Evolutionary conservation across 2,329 filamentous ascomycete species (phyloP).

Genomic region (Lachnellula hyalina): DNA sequence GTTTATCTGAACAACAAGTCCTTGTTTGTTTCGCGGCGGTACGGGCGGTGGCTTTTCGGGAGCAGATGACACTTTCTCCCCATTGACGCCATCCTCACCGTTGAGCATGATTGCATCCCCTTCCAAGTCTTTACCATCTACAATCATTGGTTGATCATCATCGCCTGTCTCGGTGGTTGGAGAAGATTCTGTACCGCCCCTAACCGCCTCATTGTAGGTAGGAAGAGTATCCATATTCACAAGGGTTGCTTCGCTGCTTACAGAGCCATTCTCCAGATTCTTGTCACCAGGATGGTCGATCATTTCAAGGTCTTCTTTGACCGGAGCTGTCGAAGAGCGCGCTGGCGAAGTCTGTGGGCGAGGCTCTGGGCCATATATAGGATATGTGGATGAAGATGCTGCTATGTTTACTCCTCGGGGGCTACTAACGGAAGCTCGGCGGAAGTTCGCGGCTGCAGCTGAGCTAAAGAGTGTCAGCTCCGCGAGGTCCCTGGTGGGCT

Average conservation of each 20-base stretch:
- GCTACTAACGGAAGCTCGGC: conserved; percentile 40
- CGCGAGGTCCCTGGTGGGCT: conserved; percentile 71
- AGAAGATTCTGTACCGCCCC: conserved; percentile 3
- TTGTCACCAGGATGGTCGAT: conserved; percentile 25
- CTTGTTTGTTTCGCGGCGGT: conserved; percentile 31
- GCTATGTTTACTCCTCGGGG: conserved; percentile 28
- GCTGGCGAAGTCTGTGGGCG: conserved; percentile 15
- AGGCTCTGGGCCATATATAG: conserved; percentile 25
- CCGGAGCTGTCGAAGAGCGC: conserved; percentile 9
- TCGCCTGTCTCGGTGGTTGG: not conserved
- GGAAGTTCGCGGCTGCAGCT: conserved; percentile 47
- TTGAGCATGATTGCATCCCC: conserved; percentile 33
- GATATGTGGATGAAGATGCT: conserved; percentile 19
- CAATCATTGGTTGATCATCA: not conserved
- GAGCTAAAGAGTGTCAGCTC: conserved; percentile 68
- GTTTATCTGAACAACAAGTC: conserved; percentile 27
- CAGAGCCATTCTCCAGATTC: conserved; percentile 22
- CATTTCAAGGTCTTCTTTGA: conserved; percentile 31
- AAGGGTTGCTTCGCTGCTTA: conserved; percentile 36
- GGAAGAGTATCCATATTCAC: conserved; percentile 30
- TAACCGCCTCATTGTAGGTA: conserved; percentile 10
- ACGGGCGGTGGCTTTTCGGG: conserved; percentile 31
- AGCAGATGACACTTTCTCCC: conserved; percentile 5
- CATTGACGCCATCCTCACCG: conserved; percentile 23
- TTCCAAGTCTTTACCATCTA: conserved; percentile 1